Evolutionary conservation across 1,284 basidiomycete genomes (phyloP).

Genomic region (Malassezia pachydermatis): DNA sequence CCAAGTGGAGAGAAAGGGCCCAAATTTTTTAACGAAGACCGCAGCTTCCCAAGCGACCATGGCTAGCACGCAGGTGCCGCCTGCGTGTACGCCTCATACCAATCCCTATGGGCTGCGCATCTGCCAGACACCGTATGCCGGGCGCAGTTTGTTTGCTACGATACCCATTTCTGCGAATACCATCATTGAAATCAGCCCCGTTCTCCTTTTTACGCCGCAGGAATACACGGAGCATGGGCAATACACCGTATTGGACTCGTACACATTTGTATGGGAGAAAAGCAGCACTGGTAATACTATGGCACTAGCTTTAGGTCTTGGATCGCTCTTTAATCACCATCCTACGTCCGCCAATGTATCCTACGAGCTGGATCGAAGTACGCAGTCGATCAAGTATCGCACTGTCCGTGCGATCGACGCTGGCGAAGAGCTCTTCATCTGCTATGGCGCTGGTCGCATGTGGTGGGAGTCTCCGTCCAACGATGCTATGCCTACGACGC

Average conservation of each 20-base stretch:
- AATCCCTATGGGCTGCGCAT: slow-evolving; percentile 24
- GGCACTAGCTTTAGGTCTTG: slow-evolving; percentile 76
- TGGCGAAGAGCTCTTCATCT: slow-evolving; percentile 69
- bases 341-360: slow-evolving; percentile 60
- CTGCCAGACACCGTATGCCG: slow-evolving; percentile 13
- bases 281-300: slow-evolving; percentile 59
- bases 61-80: background rate
- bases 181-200: slow-evolving; percentile 70
- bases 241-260: slow-evolving; percentile 67
- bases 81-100: slow-evolving; percentile 26
- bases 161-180: slow-evolving; percentile 52
- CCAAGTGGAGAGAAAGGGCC: too few relatives aligned
- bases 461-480: slow-evolving; percentile 35
- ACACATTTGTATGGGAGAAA: slow-evolving; percentile 64
- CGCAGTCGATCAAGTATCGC: slow-evolving; percentile 61
- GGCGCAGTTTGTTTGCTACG: slow-evolving; percentile 32
- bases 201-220: slow-evolving; percentile 63
- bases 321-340: slow-evolving; percentile 71
- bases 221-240: slow-evolving; percentile 47
- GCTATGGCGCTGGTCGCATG: slow-evolving; percentile 54
- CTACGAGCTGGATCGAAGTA: slow-evolving; percentile 53
- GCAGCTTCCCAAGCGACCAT: too few relatives aligned
- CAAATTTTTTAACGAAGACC: too few relatives aligned
- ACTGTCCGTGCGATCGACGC: slow-evolving; percentile 54
- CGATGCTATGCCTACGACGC: slow-evolving; percentile 14